Conservation (phyloP, 306 rosid species). For the Neltuma alba region DNA sequence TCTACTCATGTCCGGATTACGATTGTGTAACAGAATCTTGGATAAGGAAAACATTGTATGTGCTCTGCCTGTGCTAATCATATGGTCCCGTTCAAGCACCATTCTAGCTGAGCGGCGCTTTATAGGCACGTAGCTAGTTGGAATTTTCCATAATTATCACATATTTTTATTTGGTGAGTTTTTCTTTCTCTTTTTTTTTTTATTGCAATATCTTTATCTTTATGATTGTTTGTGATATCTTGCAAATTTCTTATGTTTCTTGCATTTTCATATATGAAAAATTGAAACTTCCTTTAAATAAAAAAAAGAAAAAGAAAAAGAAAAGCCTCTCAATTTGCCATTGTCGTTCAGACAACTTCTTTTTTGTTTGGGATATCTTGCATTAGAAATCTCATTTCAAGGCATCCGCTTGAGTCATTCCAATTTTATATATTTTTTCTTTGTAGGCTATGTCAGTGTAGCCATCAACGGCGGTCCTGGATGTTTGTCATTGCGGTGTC, state of each 20-base stretch:
- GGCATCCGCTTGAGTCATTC: neutral
- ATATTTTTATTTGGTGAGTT: neutral
- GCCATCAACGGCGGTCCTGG: conserved; percentile 76
- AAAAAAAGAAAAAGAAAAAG: neutral
- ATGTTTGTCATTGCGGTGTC: conserved; percentile 68
- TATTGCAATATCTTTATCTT: neutral
- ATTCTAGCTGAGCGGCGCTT: neutral
- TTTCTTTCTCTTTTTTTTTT: no score
- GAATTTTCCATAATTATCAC: neutral
- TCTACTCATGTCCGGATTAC: no score
- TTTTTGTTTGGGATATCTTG: no score
- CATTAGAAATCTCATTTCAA: neutral
- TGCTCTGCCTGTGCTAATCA: neutral
- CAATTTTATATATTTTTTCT: neutral
- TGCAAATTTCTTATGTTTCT: neutral
- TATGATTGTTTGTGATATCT: neutral
- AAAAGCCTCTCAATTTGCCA: no score
- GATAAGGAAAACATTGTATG: neutral
- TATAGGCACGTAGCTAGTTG: neutral
- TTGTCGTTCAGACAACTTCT: no score
- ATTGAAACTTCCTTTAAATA: neutral
- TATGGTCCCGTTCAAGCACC: neutral
- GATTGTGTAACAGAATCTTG: no score
- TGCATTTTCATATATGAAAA: neutral
- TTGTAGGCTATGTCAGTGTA: conserved; percentile 56